Percentiles rank a stretch among this genome's conserved stretches.
These are phyloP conservation scores for Marasmius tenuissimus DNA, from an alignment of 1,284 basidiomycete genomes.

Conservation along the genomic window DNA sequence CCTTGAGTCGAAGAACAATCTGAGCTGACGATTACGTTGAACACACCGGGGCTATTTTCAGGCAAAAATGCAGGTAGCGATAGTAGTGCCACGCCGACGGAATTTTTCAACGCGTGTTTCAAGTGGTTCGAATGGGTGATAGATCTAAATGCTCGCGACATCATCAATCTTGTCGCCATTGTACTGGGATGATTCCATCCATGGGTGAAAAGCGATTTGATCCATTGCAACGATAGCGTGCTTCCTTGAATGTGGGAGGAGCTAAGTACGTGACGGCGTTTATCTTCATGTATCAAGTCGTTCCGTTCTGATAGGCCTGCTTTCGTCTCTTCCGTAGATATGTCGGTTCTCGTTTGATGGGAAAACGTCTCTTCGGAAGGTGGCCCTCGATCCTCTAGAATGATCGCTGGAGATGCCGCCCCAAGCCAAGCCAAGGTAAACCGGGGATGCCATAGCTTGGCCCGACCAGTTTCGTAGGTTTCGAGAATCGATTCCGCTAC, in stretches of 20 bases:
- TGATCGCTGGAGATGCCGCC: conserved; percentile 37
- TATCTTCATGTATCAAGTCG: not conserved
- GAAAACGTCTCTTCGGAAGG: conserved; percentile 21
- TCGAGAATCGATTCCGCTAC: conserved; percentile 33
- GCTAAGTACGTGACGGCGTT: not conserved
- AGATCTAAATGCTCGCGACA: conserved; percentile 32
- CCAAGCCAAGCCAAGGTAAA: conserved; percentile 49
- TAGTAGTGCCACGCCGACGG: conserved; percentile 42
- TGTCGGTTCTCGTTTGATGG: not conserved
- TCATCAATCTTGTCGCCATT: conserved; percentile 31
- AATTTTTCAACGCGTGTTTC: conserved; percentile 47
- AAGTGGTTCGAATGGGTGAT: conserved; percentile 42
- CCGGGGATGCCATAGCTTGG: conserved; percentile 45
- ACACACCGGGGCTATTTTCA: conserved; percentile 31
- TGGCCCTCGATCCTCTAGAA: conserved; percentile 37
- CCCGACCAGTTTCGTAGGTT: conserved; percentile 32
- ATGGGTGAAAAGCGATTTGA: conserved; percentile 12
- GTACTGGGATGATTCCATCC: conserved; percentile 35
- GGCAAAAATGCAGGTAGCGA: conserved; percentile 47
- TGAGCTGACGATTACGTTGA: not conserved
- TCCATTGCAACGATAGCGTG: conserved; percentile 13
- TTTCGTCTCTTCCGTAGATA: conserved; percentile 20
- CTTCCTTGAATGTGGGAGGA: conserved; percentile 6
- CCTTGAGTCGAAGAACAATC: not conserved
- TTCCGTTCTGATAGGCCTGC: conserved; percentile 24